Evolutionary conservation across 2,329 filamentous ascomycete genomes (phyloP).

Genomic region (Ophiostoma sp.): DNA sequence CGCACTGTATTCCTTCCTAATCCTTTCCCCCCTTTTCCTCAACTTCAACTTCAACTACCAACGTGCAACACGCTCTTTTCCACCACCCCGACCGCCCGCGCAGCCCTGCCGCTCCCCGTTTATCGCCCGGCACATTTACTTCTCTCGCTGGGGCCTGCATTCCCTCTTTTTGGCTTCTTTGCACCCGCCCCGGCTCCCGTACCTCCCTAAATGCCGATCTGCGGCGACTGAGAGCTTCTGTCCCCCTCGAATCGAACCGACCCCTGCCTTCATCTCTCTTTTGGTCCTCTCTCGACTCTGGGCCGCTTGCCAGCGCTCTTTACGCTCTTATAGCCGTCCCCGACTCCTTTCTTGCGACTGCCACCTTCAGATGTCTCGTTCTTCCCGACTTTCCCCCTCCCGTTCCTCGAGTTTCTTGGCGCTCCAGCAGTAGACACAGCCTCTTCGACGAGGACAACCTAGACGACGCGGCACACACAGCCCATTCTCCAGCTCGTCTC

Average conservation of each 20-base stretch:
- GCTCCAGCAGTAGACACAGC: conserved; percentile 22
- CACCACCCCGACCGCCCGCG: neutral
- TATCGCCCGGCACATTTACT: neutral
- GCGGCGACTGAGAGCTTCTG: neutral
- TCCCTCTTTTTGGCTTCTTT: neutral
- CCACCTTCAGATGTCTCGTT: conserved; percentile 30
- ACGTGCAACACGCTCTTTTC: neutral
- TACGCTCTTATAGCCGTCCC: neutral
- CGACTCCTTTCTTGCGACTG: neutral
- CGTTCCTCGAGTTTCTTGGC: conserved; percentile 19
- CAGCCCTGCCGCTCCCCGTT: neutral
- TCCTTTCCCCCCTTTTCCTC: conserved; percentile 13
- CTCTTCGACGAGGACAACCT: neutral
- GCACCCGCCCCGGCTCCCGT: neutral
- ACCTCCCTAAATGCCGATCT: neutral
- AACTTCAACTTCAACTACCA: conserved; percentile 14
- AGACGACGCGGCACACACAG: neutral
- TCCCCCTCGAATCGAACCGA: neutral
- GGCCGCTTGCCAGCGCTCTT: neutral
- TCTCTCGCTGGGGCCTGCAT: neutral
- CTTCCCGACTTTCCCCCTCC: conserved; percentile 18
- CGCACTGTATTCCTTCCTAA: neutral
- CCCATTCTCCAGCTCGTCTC: neutral
- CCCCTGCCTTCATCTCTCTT: neutral
- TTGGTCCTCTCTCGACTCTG: neutral